Conservation (phyloP, 495 filamentous ascomycete species). For the Xylaria castorea region DNA sequence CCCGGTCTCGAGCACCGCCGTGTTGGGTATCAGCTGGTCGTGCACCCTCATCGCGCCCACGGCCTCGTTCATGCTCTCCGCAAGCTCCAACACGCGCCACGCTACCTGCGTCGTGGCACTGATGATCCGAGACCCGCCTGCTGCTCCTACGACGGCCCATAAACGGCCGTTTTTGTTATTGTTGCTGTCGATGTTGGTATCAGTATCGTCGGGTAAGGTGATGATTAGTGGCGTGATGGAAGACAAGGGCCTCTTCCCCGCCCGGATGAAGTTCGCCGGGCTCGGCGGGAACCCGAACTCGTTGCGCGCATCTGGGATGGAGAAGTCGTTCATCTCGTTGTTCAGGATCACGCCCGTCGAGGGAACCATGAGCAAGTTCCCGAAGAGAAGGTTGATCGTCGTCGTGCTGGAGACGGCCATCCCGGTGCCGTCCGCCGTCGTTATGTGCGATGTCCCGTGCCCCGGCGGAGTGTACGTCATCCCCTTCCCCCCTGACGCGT, state of each 20-base stretch:
- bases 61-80: conserved; percentile 58
- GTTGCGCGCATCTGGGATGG: conserved; percentile 72
- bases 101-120: conserved; percentile 77
- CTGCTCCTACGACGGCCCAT: conserved; percentile 68
- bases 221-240: conserved; percentile 76
- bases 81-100: conserved; percentile 71
- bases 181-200: conserved; percentile 37
- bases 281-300: conserved; percentile 78
- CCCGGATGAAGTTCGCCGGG: conserved; percentile 74
- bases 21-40: conserved; percentile 76
- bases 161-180: neutral
- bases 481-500: conserved; percentile 60
- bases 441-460: conserved; percentile 79
- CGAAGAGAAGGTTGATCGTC: conserved; percentile 87
- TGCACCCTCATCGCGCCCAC: conserved; percentile 73
- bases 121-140: conserved; percentile 81
- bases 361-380: conserved; percentile 76
- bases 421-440: conserved; percentile 70
- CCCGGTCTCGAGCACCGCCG: conserved; percentile 67
- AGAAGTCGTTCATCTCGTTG: conserved; percentile 88
- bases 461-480: conserved; percentile 46
- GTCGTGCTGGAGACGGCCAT: conserved; percentile 77
- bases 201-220: conserved; percentile 43
- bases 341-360: conserved; percentile 87
- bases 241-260: conserved; percentile 76